These are phyloP conservation scores for Coemansia sp. DNA, from an alignment of 192 early-diverging fungal genomes.

Conservation along the genomic window DNA sequence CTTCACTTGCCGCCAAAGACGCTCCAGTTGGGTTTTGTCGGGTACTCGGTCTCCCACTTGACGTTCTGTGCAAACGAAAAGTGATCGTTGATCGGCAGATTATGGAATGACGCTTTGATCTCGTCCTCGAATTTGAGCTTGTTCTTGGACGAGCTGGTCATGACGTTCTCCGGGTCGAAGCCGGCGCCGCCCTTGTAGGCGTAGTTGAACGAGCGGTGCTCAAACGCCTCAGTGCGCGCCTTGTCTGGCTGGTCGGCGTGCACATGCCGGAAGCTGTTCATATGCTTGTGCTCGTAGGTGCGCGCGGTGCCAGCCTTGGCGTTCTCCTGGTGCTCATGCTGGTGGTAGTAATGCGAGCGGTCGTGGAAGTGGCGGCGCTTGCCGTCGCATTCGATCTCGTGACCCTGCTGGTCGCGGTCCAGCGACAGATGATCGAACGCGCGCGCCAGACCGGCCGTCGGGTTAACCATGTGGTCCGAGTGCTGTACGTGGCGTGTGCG, in stretches of 20 bases:
- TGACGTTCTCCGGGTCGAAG: conserved; percentile 56
- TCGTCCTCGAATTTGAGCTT: conserved; percentile 56
- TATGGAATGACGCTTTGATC: conserved; percentile 58
- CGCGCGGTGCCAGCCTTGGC: conserved; percentile 51
- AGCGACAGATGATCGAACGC: conserved; percentile 56
- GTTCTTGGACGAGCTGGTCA: conserved; percentile 54
- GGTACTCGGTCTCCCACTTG: conserved; percentile 55
- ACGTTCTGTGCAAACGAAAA: conserved; percentile 56
- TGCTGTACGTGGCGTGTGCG: conserved; percentile 55
- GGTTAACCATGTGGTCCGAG: conserved; percentile 55
- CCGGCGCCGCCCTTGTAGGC: conserved; percentile 54
- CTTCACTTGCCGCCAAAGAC: conserved; percentile 50
- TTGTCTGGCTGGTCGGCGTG: conserved; percentile 54
- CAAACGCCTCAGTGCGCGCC: conserved; percentile 55
- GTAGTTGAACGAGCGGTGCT: conserved; percentile 59
- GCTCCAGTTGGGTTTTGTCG: conserved; percentile 56
- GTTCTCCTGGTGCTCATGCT: conserved; percentile 59
- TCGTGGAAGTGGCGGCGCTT: conserved; percentile 54
- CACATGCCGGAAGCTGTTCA: conserved; percentile 55
- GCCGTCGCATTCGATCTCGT: conserved; percentile 53
- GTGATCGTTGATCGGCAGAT: conserved; percentile 54
- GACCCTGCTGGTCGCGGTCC: conserved; percentile 54
- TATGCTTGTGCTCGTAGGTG: conserved; percentile 59
- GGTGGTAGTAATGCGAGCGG: conserved; percentile 58
- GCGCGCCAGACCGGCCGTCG: conserved; percentile 48